Conservation (phyloP, 2,329 filamentous ascomycete genomes). For the Pyrenochaeta sp. region DNA sequence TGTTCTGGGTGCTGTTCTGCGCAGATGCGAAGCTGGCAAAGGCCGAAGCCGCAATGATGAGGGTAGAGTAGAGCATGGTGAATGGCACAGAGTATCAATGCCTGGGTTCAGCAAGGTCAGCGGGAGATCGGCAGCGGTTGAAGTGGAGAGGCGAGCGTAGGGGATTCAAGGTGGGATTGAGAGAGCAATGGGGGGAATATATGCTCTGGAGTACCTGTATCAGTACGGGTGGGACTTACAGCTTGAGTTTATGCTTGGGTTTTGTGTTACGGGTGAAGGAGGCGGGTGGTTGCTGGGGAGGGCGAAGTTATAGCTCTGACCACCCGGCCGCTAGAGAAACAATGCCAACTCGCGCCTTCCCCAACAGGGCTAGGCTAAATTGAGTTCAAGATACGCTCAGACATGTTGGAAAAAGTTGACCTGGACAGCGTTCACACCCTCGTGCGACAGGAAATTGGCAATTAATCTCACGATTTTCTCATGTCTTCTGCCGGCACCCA, state of each 20-base stretch:
- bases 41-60: constrained; percentile 57
- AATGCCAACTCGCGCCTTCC: constrained; percentile 22
- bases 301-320: constrained; percentile 24
- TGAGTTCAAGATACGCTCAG: constrained; percentile 35
- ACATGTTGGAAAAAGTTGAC: constrained; percentile 18
- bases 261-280: constrained; percentile 14
- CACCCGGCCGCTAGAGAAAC: constrained; percentile 22
- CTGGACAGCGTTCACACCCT: constrained; percentile 8
- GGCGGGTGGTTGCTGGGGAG: constrained; percentile 22
- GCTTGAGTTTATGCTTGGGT: constrained; percentile 22
- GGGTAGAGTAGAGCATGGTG: constrained; percentile 59
- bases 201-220: constrained; percentile 1
- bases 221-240: constrained; percentile 15
- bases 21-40: constrained; percentile 56
- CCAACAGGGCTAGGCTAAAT: constrained; percentile 20
- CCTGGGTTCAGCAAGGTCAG: constrained; percentile 39
- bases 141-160: constrained; percentile 7
- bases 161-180: constrained; percentile 5
- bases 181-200: constrained; percentile 13
- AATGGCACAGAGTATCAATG: constrained; percentile 48
- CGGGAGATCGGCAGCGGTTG: constrained; percentile 24
- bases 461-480: constrained; percentile 15
- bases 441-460: constrained; percentile 26
- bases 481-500: constrained; percentile 9
- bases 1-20: constrained; percentile 51